Base-by-base conservation (phyloP, 441 rosid genomes). In the Bocquillonia castaneifolia region DNA sequence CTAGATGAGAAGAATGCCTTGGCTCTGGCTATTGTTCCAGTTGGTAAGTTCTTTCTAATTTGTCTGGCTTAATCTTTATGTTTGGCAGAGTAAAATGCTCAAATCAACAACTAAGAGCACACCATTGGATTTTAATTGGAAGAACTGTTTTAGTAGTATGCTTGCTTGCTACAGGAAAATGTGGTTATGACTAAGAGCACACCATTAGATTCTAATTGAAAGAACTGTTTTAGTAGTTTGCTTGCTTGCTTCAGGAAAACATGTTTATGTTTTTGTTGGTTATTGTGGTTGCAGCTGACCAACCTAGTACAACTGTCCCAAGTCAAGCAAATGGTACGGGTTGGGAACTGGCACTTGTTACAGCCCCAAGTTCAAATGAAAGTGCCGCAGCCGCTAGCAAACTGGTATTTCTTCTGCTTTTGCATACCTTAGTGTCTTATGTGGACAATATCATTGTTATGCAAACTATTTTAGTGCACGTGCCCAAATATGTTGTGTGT, bases 21-120 rank as follows among this genome's bases (percentile, higher is more conserved):
- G 77, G 97, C 97, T 76, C 79, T 94, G 85, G 98, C 99, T 56
- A 90, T 92, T 71, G 89, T 94, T 71, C 92, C 97, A 44, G 88
- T 80, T 76, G 84, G 80, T 80, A 82, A 71, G 88, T 72, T 68
- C 20, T n/a, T 65, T 64, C 44, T 44, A 26, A 31, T 60, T 55
- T 66, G 31, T 59, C 37, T 20, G 28, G 5, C 47, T 15, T 61
- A 45, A 39, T 22, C 10, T 68, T n/a, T n/a, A n/a, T n/a, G n/a
- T n/a, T n/a, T n/a, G n/a, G n/a, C n/a, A n/a, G n/a, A n/a, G n/a
- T n/a, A n/a, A n/a, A n/a, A n/a, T n/a, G n/a, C n/a, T n/a, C n/a
- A n/a, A n/a, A n/a, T n/a, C n/a, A n/a, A n/a, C n/a, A n/a, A n/a
- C n/a, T n/a, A n/a, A n/a, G n/a, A n/a, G n/a, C n/a, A n/a, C n/a